phyloP scores from a whole-genome alignment of 306 rosid genomes.

The Fragaria iinumae region DNA sequence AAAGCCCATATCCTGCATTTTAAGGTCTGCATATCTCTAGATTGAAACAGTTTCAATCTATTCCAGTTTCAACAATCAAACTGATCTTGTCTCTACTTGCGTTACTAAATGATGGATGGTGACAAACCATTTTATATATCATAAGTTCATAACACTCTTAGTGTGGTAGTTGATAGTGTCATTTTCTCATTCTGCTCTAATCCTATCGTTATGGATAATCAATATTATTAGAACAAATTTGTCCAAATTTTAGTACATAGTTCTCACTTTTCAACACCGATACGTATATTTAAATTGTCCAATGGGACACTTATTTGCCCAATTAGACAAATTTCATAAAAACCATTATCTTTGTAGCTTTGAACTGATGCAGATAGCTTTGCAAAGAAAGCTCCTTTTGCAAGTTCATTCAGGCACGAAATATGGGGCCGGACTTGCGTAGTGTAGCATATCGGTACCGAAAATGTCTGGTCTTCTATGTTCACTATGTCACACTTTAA shows the following conservation, averaged over 20 bases:
- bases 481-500: not conserved
- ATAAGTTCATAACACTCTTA: no score
- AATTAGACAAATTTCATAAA: not conserved
- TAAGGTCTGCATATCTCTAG: not conserved
- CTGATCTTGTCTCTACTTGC: not conserved
- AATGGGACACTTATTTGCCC: not conserved
- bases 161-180: not conserved
- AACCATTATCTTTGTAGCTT: not conserved
- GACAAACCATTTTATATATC: not conserved
- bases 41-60: not conserved
- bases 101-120: not conserved
- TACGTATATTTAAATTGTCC: not conserved
- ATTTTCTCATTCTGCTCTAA: slow-evolving; percentile 18
- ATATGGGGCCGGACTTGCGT: not conserved
- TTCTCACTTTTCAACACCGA: not conserved
- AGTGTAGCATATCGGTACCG: not conserved
- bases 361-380: not conserved
- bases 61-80: not conserved
- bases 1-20: not conserved
- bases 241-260: not conserved
- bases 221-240: not conserved
- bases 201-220: slow-evolving; percentile 3
- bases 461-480: not conserved
- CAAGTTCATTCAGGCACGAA: not conserved
- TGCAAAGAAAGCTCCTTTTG: slow-evolving; percentile 10